Conservation (phyloP, 768 basidiomycete genomes). For the Phylloporus scabripes region DNA sequence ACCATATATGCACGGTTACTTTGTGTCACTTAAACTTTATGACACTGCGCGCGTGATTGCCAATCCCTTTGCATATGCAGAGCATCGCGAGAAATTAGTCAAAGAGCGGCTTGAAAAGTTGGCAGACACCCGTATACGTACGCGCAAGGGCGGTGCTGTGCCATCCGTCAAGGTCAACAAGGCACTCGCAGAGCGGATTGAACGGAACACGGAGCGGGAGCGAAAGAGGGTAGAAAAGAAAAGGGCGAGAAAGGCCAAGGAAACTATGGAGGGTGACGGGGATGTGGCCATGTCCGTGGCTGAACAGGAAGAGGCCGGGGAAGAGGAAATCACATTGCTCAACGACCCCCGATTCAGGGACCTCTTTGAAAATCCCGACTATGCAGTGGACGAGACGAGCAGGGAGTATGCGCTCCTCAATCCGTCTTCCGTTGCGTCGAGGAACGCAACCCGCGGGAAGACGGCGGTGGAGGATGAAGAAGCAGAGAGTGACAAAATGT, state of each 20-base stretch:
- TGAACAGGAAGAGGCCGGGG: constrained; percentile 15
- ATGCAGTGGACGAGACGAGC: constrained; percentile 82
- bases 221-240: constrained; percentile 52
- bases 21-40: constrained; percentile 92
- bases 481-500: constrained; percentile 73
- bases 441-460: constrained; percentile 43
- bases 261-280: constrained; percentile 32
- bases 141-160: constrained; percentile 50
- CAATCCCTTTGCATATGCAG: constrained; percentile 93
- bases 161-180: constrained; percentile 50
- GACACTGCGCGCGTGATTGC: constrained; percentile 93
- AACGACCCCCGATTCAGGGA: constrained; percentile 85
- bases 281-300: constrained; percentile 34
- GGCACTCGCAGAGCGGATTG: constrained; percentile 73
- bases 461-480: constrained; percentile 88
- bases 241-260: constrained; percentile 40
- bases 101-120: constrained; percentile 89
- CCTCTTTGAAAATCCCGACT: constrained; percentile 88
- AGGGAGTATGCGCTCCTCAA: constrained; percentile 92
- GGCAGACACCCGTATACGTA: constrained; percentile 87
- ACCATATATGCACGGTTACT: constrained; percentile 99
- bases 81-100: constrained; percentile 86
- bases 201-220: constrained; percentile 55
- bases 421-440: constrained; percentile 70
- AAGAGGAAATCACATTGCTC: constrained; percentile 47